Conservation (phyloP, 2,329 filamentous ascomycete species). For the Penicillium sp. region DNA sequence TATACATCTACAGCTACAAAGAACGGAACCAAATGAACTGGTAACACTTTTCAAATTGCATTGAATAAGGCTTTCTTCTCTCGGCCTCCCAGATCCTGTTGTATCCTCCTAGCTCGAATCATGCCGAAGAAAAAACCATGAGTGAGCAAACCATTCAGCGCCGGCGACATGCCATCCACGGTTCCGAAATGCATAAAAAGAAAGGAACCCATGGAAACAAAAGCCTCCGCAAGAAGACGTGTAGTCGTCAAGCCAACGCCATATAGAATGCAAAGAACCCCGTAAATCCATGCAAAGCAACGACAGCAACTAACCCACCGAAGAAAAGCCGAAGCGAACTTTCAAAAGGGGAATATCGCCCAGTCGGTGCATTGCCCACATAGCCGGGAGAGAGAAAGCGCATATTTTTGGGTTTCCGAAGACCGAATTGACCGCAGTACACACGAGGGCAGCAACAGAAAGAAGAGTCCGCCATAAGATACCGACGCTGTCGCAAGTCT, state of each 20-base stretch:
- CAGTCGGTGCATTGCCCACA: neutral
- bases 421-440: constrained; percentile 19
- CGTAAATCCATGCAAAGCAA: constrained; percentile 9
- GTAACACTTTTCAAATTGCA: constrained; percentile 22
- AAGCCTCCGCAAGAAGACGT: constrained; percentile 33
- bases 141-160: constrained; percentile 27
- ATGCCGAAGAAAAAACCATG: constrained; percentile 13
- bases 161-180: constrained; percentile 34
- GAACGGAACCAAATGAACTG: neutral
- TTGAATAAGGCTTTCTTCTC: constrained; percentile 30
- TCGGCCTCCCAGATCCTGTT: constrained; percentile 17
- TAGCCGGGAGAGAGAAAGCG: constrained; percentile 28
- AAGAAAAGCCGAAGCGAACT: neutral
- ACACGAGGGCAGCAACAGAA: constrained; percentile 24
- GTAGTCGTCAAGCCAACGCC: constrained; percentile 40
- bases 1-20: neutral
- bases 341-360: no score
- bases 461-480: constrained; percentile 36
- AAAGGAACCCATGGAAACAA: constrained; percentile 22
- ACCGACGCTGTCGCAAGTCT: constrained; percentile 40
- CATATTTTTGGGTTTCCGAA: constrained; percentile 10
- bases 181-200: constrained; percentile 29
- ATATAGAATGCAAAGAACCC: constrained; percentile 41
- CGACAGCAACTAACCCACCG: neutral
- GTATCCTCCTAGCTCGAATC: constrained; percentile 14